These are phyloP conservation scores for Rhizopogon salebrosus DNA, from an alignment of 768 basidiomycete genomes.

Conservation along the genomic window DNA sequence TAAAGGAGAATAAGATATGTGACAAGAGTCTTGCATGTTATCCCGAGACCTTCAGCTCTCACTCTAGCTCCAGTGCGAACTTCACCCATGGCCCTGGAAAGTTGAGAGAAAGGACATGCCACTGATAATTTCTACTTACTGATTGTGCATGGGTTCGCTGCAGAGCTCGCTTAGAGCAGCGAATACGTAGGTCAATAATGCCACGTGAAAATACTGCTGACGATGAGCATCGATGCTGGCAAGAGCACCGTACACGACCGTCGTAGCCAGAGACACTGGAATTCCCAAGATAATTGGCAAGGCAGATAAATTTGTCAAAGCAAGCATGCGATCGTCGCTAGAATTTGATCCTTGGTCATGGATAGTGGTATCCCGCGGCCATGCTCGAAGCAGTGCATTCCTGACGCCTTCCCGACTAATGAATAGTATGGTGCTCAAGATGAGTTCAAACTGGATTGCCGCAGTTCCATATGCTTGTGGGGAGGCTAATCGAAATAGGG, in stretches of 20 bases:
- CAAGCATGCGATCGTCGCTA: conserved; percentile 8
- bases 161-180: conserved; percentile 75
- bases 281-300: conserved; percentile 68
- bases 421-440: conserved; percentile 87
- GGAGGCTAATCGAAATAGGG: conserved; percentile 74
- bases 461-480: conserved; percentile 87
- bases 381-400: conserved; percentile 72
- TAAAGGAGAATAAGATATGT: conserved; percentile 65
- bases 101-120: conserved; percentile 13
- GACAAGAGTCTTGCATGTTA: conserved; percentile 64
- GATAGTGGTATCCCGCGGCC: conserved; percentile 14
- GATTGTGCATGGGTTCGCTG: conserved; percentile 79
- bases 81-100: conserved; percentile 59
- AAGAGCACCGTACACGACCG: conserved; percentile 47
- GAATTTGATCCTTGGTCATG: conserved; percentile 1
- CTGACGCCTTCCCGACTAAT: conserved; percentile 91
- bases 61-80: conserved; percentile 69
- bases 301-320: conserved; percentile 43
- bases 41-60: conserved; percentile 80
- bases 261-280: conserved; percentile 51
- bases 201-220: conserved; percentile 61
- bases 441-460: conserved; percentile 89
- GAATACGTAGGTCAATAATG: conserved; percentile 65
- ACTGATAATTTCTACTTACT: conserved; percentile 30
- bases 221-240: conserved; percentile 48